Evolutionary conservation across 164 flowering plant species (phyloP).

Genomic region (Magnolia changhungtana): DNA sequence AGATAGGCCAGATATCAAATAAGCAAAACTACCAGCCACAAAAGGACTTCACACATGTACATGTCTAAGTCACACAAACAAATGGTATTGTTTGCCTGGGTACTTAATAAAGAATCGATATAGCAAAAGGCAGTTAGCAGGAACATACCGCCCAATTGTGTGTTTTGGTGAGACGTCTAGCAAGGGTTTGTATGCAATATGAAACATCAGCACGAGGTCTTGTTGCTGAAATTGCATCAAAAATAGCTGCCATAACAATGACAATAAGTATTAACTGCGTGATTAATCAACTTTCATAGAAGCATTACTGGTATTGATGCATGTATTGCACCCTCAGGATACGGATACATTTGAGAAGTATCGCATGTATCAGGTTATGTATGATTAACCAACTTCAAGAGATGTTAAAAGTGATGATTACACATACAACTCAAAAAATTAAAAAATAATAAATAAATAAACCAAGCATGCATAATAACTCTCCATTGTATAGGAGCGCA

Average conservation of each 20-base stretch:
- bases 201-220: conserved; percentile 48
- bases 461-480: too few relatives aligned
- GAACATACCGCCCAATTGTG: conserved; percentile 52
- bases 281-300: neutral
- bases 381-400: too few relatives aligned
- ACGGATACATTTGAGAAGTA: too few relatives aligned
- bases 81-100: too few relatives aligned
- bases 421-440: too few relatives aligned
- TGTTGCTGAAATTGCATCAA: conserved; percentile 38
- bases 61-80: neutral
- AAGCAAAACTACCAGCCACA: neutral
- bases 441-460: too few relatives aligned
- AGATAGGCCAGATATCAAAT: neutral
- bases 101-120: neutral
- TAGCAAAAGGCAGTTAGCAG: neutral
- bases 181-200: conserved; percentile 47
- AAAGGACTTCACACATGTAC: neutral
- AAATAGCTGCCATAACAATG: conserved; percentile 37
- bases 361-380: too few relatives aligned
- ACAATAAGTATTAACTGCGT: conserved; percentile 1
- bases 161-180: conserved; percentile 48
- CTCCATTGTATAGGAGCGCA: too few relatives aligned
- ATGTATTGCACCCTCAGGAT: too few relatives aligned
- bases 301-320: too few relatives aligned
- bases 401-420: too few relatives aligned